Evolutionary conservation across 441 rosid species (phyloP), one percentile per base, ranked within the genome.

Genomic region (Aleurites moluccanus): DNA sequence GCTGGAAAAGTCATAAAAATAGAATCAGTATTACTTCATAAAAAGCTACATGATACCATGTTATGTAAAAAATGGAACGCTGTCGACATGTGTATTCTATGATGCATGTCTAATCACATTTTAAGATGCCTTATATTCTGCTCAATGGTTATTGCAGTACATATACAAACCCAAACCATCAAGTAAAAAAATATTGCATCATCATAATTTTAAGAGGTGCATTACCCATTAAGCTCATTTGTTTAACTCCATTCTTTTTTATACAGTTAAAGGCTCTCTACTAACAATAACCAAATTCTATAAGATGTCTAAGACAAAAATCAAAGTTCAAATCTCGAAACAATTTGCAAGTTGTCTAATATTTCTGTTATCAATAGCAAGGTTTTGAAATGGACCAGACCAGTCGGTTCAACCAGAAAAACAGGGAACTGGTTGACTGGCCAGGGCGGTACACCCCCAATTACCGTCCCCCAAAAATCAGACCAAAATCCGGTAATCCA

Each of bases 1-100:
- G 98, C 99, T 96, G 85, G 63, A 78, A 85, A 79, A 77, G 81
- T 64, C 78, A 76, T 56, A 73, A 64, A 35, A 73, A 42, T 52
- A 49, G 56, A 42, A 61, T 74, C 57, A 66, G 52, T 42, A 33
- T 21, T 35, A 28, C 21, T 61, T 20, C 30, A 80, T 45, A 14
- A 18, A 74, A 62, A 57, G 35, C 57, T 25, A 9, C 70, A 13
- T 30, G 28, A 47, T 20, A 53, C 44, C 40, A 47, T 47, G 42
- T 27, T 69, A 23, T 35, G 61, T 28, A 11, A 8, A 25, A 28
- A n/a, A 45, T 70, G 30, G 28, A 13, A 23, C 20, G 28, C 18
- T 20, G 30, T 27, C 75, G 9, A 16, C 76, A 47, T 35, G 50
- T 49, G 30, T 60, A 67, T 47, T 25, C 67, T n/a, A 44, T 33